Base-by-base conservation (phyloP, 176 grass and related monocot genomes). In the Pontederia crassipes region DNA sequence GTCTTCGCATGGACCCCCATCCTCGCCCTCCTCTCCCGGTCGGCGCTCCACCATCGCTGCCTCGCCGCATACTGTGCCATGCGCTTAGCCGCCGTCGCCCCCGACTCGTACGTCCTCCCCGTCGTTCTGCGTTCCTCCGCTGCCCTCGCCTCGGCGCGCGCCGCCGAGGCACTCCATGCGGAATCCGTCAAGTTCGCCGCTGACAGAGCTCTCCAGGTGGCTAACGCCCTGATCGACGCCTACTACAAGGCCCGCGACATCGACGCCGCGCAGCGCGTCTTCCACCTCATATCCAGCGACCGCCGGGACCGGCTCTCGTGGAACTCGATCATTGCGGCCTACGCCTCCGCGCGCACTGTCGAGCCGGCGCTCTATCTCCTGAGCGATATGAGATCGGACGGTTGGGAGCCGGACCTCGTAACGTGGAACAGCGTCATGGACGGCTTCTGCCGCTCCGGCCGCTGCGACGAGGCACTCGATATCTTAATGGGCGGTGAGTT, bases 211-310 rank as follows among this genome's bases (percentile, higher is more conserved):
- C 51, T 89, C 55, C 73, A 69, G 27, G 85, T 79, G 49, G 64
- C 79, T 75, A 95, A 88, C 61, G 85, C 89, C 12, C 78, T 95
- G 46, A 54, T 95, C 64, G 68, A 77, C 18, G 85, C 89, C 28
- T 89, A 89, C 68, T 70, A 66, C 52, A 65, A 74, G 45, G 8
- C 67, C 0, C 76, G 49, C 16, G 54, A 69, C 61, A 51, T 88
- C 46, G 47, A 32, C 2, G 35, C 69, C 28, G 73, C 85, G 17
- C 46, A 76, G 17, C 74, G 77, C 49, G 52, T 69, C 57, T 95
- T 95, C 58, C 59, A 79, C 61, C n/a, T 75, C 46, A 3, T 40
- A 40, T 40, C 32, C 32, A 63, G 74, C 65, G 56, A 32, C 17
- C 11, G 16, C 56, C 61, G 69, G 26, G 77, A 86, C 57, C 49